Conservation (phyloP, 306 rosid genomes). For the Castanea mollissima region DNA sequence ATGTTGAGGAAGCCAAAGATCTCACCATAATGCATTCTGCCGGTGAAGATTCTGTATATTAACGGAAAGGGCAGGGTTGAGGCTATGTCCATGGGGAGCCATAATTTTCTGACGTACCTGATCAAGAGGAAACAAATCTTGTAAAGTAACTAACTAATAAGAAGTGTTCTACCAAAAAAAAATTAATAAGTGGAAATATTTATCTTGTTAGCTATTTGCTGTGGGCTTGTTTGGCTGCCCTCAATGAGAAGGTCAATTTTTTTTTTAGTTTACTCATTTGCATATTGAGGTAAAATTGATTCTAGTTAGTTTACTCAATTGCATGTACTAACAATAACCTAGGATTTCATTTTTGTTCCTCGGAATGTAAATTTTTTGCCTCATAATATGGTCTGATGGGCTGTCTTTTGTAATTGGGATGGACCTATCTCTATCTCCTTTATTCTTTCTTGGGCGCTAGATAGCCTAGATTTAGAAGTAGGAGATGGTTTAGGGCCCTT, state of each 20-base stretch:
- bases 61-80: slow-evolving; percentile 72
- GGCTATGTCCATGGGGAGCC: slow-evolving; percentile 68
- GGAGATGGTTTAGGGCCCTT: too few species aligned
- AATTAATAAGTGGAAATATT: neutral
- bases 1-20: slow-evolving; percentile 64
- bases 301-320: neutral
- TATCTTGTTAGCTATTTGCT: neutral
- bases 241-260: neutral
- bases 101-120: slow-evolving; percentile 63
- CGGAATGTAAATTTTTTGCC: too few species aligned
- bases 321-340: neutral
- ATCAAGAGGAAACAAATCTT: neutral
- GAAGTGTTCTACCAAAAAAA: too few species aligned
- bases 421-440: too few species aligned
- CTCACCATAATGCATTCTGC: slow-evolving; percentile 22
- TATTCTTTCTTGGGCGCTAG: too few species aligned
- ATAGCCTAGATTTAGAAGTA: too few species aligned
- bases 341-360: too few species aligned
- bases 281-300: neutral
- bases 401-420: too few species aligned
- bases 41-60: slow-evolving; percentile 45
- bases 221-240: neutral
- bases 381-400: too few species aligned
- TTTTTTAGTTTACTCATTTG: neutral
- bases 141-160: neutral